A percentile compares a stretch with the other conserved stretches of the same genome.
Conservation (phyloP, 108 stramenopile species). For the Nitzschia putrida region DNA sequence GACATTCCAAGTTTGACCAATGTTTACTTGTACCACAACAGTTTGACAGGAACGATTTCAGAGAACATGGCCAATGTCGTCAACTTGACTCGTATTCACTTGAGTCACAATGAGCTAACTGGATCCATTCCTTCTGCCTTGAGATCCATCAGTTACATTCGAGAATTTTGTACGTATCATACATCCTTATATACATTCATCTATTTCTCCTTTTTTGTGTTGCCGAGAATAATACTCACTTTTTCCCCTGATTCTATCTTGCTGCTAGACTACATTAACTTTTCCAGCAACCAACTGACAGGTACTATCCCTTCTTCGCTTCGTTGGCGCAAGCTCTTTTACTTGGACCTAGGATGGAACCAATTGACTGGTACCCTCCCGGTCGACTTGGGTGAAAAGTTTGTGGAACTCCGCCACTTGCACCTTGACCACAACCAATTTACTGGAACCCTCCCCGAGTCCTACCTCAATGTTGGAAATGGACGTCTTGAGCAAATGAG, state of each 20-base stretch:
- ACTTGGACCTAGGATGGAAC: slow-evolving; percentile 50
- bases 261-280: slow-evolving; percentile 44
- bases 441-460: slow-evolving; percentile 35
- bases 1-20: slow-evolving; percentile 2
- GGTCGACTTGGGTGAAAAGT: slow-evolving; percentile 23
- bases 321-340: slow-evolving; percentile 28
- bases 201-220: neutral
- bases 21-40: slow-evolving; percentile 28
- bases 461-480: slow-evolving; percentile 43
- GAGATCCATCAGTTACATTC: slow-evolving; percentile 12
- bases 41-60: slow-evolving; percentile 27
- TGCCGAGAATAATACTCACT: neutral
- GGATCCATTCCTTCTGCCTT: slow-evolving; percentile 29
- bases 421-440: slow-evolving; percentile 53
- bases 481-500: slow-evolving; percentile 35
- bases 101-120: slow-evolving; percentile 23
- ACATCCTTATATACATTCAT: too few species aligned
- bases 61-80: slow-evolving; percentile 10
- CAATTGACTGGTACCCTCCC: slow-evolving; percentile 48
- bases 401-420: slow-evolving; percentile 37
- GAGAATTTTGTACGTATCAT: slow-evolving; percentile 10
- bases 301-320: slow-evolving; percentile 40
- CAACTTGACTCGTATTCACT: slow-evolving; percentile 22
- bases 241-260: neutral
- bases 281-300: slow-evolving; percentile 38